Evolutionary conservation across 2,329 filamentous ascomycete genomes (phyloP).

Genomic region (Calonectria multiphialidica): DNA sequence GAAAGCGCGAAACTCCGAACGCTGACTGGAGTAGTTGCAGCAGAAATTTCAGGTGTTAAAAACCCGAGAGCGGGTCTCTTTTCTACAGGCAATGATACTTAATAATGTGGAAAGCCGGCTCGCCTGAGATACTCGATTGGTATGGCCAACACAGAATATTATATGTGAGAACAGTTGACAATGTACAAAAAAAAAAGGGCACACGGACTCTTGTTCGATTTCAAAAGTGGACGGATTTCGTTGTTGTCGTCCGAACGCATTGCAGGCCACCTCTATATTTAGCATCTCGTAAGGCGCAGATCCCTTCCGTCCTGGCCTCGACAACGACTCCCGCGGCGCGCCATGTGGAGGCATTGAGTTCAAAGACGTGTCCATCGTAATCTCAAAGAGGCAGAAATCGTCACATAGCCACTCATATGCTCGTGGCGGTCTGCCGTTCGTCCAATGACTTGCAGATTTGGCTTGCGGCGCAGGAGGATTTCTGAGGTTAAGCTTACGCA

Average conservation of each 20-base stretch:
- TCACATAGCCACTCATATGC: background rate
- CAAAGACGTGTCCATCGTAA: background rate
- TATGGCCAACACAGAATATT: background rate
- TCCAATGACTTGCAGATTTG: background rate
- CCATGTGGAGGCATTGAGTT: constrained; percentile 1
- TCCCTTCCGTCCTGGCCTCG: background rate
- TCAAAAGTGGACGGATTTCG: background rate
- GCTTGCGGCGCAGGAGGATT: background rate
- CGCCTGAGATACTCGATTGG: background rate
- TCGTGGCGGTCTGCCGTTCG: constrained; percentile 1
- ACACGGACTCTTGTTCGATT: background rate
- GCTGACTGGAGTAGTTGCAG: too few species aligned
- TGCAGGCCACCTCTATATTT: background rate
- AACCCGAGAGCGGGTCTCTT: too few species aligned
- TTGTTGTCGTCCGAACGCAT: background rate
- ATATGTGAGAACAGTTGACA: background rate
- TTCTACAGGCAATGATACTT: background rate
- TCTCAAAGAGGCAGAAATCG: background rate
- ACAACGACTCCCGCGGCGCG: background rate
- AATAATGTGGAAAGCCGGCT: background rate
- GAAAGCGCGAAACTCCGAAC: background rate
- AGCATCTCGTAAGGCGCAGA: background rate
- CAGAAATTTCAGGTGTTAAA: background rate
- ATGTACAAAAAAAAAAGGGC: background rate
- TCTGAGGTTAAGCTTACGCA: background rate